phyloP scores from a whole-genome alignment of 2,329 filamentous ascomycete species.

The Diaporthe aspalathi region DNA sequence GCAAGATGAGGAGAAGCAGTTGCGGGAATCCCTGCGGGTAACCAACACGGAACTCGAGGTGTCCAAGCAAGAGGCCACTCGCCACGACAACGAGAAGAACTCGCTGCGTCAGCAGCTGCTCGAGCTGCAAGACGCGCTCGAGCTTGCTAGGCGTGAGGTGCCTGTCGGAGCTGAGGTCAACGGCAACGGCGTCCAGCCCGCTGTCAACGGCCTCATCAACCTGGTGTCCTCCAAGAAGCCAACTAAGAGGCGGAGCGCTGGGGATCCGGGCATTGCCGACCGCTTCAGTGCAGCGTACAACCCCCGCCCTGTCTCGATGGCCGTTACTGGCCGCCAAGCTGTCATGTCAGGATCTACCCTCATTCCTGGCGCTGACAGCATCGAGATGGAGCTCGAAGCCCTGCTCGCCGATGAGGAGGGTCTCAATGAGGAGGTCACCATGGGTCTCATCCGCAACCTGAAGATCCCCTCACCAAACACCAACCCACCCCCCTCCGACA shows the following conservation, averaged over 20 bases:
- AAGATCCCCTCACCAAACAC: constrained; percentile 93
- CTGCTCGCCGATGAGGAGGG: constrained; percentile 95
- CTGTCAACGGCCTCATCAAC: constrained; percentile 88
- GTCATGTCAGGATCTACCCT: constrained; percentile 78
- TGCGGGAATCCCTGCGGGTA: constrained; percentile 83
- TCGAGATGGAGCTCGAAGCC: constrained; percentile 94
- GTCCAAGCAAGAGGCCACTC: constrained; percentile 78
- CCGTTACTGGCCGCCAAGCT: constrained; percentile 78
- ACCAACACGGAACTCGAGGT: constrained; percentile 85
- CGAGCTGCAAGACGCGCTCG: constrained; percentile 92
- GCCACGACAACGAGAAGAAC: constrained; percentile 86
- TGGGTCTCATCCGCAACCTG: constrained; percentile 94
- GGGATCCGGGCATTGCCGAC: constrained; percentile 86
- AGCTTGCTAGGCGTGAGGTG: constrained; percentile 81
- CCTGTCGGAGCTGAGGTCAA: constrained; percentile 80
- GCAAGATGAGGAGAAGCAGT: constrained; percentile 90
- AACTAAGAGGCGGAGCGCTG: constrained; percentile 89
- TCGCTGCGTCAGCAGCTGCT: constrained; percentile 87
- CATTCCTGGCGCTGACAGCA: constrained; percentile 84
- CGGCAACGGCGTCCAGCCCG: constrained; percentile 64
- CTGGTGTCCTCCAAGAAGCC: constrained; percentile 95
- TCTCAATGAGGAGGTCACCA: constrained; percentile 95
- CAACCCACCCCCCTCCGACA: constrained; percentile 92
- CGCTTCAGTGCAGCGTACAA: constrained; percentile 94
- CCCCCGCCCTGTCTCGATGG: constrained; percentile 96